Evolutionary conservation across 1,284 basidiomycete species (phyloP).

Genomic region (Xerocomus minutiporus): DNA sequence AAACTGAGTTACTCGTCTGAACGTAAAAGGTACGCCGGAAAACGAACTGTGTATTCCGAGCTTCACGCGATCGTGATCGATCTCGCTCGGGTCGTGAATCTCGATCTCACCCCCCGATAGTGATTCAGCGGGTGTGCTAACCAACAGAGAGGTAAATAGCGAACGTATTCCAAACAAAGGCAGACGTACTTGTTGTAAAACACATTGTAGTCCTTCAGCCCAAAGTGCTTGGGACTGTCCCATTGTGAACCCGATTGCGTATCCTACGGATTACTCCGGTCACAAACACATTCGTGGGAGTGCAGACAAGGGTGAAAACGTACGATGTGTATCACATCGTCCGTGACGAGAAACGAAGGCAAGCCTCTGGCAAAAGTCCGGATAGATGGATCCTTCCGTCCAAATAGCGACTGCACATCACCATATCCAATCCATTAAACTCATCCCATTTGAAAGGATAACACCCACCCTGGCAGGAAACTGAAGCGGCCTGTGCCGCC

Average conservation of each 20-base stretch:
- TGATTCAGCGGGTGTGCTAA: slow-evolving; percentile 44
- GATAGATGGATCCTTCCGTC: slow-evolving; percentile 50
- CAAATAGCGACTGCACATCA: slow-evolving; percentile 48
- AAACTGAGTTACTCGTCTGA: not conserved
- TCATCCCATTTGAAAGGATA: not conserved
- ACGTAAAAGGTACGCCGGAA: not conserved
- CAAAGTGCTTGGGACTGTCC: slow-evolving; percentile 67
- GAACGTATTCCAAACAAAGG: not conserved
- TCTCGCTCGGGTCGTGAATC: slow-evolving; percentile 47
- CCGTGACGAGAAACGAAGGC: slow-evolving; percentile 38
- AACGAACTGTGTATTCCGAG: slow-evolving; percentile 64
- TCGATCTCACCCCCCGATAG: slow-evolving; percentile 45
- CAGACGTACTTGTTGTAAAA: slow-evolving; percentile 59
- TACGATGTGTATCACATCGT: slow-evolving; percentile 64
- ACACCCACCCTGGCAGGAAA: slow-evolving; percentile 55
- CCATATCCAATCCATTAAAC: not conserved
- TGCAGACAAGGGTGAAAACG: not conserved
- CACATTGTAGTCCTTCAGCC: slow-evolving; percentile 48
- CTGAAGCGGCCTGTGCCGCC: slow-evolving; percentile 52
- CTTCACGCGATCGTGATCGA: slow-evolving; percentile 47
- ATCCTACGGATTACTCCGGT: slow-evolving; percentile 43
- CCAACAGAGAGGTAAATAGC: not conserved
- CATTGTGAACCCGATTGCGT: slow-evolving; percentile 74
- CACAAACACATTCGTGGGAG: not conserved
- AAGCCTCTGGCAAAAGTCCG: slow-evolving; percentile 35